Evolutionary conservation across 768 basidiomycete species (phyloP), one percentile per base, ranked within the genome.

Genomic region (Mycena polygramma): DNA sequence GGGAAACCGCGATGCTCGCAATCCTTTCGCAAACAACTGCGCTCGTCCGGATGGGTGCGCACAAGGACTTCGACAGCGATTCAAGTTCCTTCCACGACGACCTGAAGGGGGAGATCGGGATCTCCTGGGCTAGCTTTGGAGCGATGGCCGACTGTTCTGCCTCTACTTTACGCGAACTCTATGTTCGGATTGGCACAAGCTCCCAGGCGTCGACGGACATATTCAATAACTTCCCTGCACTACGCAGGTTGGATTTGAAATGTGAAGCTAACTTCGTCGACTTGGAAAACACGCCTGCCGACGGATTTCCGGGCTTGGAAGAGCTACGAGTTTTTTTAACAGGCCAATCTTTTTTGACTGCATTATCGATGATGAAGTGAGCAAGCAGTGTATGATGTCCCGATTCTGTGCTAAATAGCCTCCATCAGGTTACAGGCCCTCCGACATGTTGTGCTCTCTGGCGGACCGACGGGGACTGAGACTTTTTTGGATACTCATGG

Each of bases 101-200:
- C n/a, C n/a, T n/a, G n/a, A n/a, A n/a, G n/a, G n/a, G n/a, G n/a
- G 20, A 65, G n/a, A 15, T 6, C 7, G 1, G 17, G 41, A 59
- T 67, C 22, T 20, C 66, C n/a, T 67, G 66, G 66, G 24, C 26
- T 35, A 43, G 39, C 20, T 67, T 67, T n/a, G n/a, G n/a, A n/a
- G n/a, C n/a, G n/a, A n/a, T n/a, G n/a, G n/a, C n/a, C n/a, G n/a
- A n/a, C n/a, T n/a, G n/a, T n/a, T n/a, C n/a, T n/a, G n/a, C n/a
- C n/a, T n/a, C n/a, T n/a, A n/a, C n/a, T n/a, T n/a, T n/a, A n/a
- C n/a, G n/a, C n/a, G n/a, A n/a, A n/a, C n/a, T n/a, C n/a, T n/a
- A n/a, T n/a, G n/a, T n/a, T n/a, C n/a, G n/a, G n/a, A n/a, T n/a
- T n/a, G n/a, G n/a, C n/a, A n/a, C n/a, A n/a, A n/a, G n/a, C n/a